phyloP scores from a whole-genome alignment of 225 moss, liverwort and hornwort species.

The Marchantia polymorpha region DNA sequence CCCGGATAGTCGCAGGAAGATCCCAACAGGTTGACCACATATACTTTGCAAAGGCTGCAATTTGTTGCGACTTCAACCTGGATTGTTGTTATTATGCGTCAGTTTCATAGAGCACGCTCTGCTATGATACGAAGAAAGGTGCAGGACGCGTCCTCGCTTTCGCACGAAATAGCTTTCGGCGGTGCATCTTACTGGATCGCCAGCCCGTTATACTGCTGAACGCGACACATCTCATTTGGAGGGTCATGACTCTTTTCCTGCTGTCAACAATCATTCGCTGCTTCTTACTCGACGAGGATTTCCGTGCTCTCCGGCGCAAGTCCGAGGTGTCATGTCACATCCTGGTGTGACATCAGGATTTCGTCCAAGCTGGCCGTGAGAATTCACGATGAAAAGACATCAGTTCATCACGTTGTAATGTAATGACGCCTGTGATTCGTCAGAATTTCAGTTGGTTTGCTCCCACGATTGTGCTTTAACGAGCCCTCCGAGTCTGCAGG shows the following conservation, averaged over 20 bases:
- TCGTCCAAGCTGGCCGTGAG: background rate
- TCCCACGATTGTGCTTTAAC: background rate
- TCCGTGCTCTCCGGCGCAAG: background rate
- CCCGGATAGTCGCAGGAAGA: background rate
- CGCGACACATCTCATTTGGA: too few species aligned
- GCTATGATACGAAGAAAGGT: background rate
- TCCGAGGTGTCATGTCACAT: background rate
- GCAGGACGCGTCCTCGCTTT: background rate
- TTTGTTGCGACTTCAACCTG: background rate
- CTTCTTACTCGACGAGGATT: background rate
- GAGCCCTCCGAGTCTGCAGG: background rate
- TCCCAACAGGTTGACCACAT: background rate
- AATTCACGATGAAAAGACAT: slow-evolving; percentile 8
- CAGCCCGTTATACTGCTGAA: background rate
- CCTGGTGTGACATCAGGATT: background rate
- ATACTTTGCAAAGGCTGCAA: slow-evolving; percentile 2
- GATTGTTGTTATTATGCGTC: background rate
- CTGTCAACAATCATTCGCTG: background rate
- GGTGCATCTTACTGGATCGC: background rate
- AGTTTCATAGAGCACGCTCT: background rate
- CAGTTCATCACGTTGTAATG: slow-evolving; percentile 2
- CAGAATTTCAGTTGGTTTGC: background rate
- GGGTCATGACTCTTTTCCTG: background rate
- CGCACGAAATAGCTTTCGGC: background rate
- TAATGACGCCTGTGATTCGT: slow-evolving; percentile 1